phyloP scores from a whole-genome alignment of 2,329 filamentous ascomycete species.

The Diaporthe batatas region DNA sequence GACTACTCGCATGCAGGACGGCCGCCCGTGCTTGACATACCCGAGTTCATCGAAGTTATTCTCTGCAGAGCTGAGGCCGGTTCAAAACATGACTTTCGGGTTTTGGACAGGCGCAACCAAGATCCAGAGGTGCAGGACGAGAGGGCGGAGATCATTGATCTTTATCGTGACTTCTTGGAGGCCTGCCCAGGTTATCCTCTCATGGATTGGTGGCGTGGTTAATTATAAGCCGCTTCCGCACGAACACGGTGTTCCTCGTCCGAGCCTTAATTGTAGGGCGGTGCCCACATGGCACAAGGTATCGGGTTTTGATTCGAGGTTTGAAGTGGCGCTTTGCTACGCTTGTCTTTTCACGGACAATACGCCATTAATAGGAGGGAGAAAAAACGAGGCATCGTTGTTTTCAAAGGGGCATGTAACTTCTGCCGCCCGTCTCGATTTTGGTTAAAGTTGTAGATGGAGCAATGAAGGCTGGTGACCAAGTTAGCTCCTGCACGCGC shows the following conservation, averaged over 20 bases:
- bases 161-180: background rate
- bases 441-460: too few species aligned
- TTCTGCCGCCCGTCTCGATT: too few species aligned
- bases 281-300: too few species aligned
- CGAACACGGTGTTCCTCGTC: background rate
- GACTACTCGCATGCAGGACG: background rate
- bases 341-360: too few species aligned
- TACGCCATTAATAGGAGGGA: too few species aligned
- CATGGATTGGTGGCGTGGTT: background rate
- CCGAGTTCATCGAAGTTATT: background rate
- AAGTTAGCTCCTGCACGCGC: too few species aligned
- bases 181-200: background rate
- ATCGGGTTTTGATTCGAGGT: background rate
- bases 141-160: background rate
- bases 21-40: too few species aligned
- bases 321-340: too few species aligned
- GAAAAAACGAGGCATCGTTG: too few species aligned
- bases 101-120: background rate
- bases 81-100: background rate
- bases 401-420: too few species aligned
- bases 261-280: background rate
- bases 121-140: background rate
- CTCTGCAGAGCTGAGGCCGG: background rate
- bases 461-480: too few species aligned
- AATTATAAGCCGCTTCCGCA: background rate